phyloP scores from a whole-genome alignment of 768 basidiomycete species.

The Lactarius deliciosus region DNA sequence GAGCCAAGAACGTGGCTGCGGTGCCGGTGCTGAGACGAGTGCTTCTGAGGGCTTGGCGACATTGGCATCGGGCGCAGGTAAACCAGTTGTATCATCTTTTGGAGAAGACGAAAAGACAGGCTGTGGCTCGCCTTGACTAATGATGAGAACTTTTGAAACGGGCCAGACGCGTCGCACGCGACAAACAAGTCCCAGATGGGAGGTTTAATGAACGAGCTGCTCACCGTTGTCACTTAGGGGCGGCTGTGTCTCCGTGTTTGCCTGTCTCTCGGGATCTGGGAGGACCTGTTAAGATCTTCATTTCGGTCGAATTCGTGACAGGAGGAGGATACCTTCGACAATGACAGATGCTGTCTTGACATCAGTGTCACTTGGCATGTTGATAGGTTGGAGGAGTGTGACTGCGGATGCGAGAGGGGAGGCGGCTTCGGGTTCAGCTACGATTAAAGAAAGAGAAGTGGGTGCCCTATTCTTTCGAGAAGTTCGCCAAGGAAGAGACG shows the following conservation, averaged over 20 bases:
- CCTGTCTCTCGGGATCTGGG: constrained; percentile 8
- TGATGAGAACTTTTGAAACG: constrained; percentile 8
- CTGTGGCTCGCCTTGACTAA: constrained; percentile 8
- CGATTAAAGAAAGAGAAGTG: constrained; percentile 24
- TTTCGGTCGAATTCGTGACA: background rate
- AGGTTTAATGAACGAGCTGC: background rate
- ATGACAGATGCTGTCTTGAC: background rate
- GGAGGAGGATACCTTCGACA: background rate
- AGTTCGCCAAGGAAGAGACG: constrained; percentile 20
- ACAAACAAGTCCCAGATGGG: background rate
- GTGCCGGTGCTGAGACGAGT: background rate
- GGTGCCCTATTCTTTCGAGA: constrained; percentile 25
- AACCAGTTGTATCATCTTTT: background rate
- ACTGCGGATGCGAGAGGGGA: constrained; percentile 24
- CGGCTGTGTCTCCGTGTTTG: background rate
- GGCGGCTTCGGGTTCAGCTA: constrained; percentile 23
- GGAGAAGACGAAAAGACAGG: background rate
- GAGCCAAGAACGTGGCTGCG: constrained; percentile 24
- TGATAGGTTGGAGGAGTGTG: constrained; percentile 18
- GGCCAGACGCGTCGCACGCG: background rate
- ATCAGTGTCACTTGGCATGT: constrained; percentile 7
- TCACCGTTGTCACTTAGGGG: constrained; percentile 10
- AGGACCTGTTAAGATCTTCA: background rate
- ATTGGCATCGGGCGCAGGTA: background rate
- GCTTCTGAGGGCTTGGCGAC: background rate